Base-by-base conservation (phyloP, 257 asterid species). In the Ocimum tenuiflorum region DNA sequence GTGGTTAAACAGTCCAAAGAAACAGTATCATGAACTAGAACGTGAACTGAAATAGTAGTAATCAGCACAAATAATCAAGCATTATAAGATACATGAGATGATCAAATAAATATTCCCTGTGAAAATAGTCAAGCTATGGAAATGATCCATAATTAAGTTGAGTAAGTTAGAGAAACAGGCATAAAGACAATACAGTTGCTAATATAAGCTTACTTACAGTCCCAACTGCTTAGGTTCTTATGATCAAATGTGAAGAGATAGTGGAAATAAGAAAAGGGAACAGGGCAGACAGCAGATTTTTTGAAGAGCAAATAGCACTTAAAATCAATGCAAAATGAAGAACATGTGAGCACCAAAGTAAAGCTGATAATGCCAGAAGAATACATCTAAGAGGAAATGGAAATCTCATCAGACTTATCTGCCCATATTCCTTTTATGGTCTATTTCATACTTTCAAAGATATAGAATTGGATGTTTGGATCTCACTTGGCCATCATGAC, bases 401-500 rank as follows among this genome's bases (percentile, higher is more conserved):
- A 69, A 60, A 74, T 72, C 72, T 60, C 77, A 69, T 67, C 72
- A 72, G 74, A 63, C 66, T 70, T 75, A 59, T 70, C 67, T 60
- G 66, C 74, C 74, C 74, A 60, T 65, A 60, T 61, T 67, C 72
- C 78, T 18, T 53, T 61, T 15, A 60, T 60, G 65, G 65, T 60
- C 43, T 38, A 38, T 38, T 38, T 10, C 45, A 35, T 65, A 64
- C 15, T 76, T 63, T 20, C 14, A 67, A 78, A 57, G 54, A 29
- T 41, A 6, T 50, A 73, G 71, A 45, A 64, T 69, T 9, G 52
- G 60, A 50, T 36, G 67, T 68, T 68, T 48, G n/a, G n/a, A 60
- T 63, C 80, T 81, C 82, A 85, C 84, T 88, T 88, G 80, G 96
- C 96, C 96, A 88, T 88, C 96, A 88, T 88, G 77, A 88, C 89